Evolutionary conservation across 139 green algal species (phyloP).

Genomic region (Auxenochlorella pyrenoidosa): DNA sequence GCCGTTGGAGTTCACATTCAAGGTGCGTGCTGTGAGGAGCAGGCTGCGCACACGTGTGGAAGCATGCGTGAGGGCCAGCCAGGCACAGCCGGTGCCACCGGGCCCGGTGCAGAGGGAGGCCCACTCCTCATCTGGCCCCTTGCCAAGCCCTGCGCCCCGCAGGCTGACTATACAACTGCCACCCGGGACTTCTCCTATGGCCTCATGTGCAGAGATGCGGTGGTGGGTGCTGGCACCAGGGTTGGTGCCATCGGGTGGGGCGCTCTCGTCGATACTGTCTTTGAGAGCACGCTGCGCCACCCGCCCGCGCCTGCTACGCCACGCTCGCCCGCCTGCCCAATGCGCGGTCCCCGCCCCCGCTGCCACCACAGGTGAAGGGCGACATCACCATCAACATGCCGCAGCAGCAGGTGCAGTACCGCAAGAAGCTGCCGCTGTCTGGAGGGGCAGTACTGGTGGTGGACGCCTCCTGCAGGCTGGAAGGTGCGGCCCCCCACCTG

Average conservation of each 20-base stretch:
- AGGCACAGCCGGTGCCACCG: no score
- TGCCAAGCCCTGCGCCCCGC: not conserved
- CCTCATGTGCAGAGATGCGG: conserved; percentile 41
- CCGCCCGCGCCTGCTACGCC: not conserved
- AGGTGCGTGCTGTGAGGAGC: not conserved
- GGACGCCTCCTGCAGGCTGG: conserved; percentile 10
- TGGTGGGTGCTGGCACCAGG: not conserved
- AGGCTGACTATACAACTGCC: conserved; percentile 51
- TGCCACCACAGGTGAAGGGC: conserved; percentile 27
- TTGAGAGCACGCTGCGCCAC: no score
- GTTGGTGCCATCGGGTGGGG: no score
- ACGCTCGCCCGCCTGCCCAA: not conserved
- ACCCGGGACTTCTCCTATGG: conserved; percentile 52
- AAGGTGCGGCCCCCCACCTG: not conserved
- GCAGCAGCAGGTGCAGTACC: conserved; percentile 41
- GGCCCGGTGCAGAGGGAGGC: no score
- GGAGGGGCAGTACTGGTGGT: conserved; percentile 27
- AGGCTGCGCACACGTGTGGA: not conserved
- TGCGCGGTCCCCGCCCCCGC: not conserved
- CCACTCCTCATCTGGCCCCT: no score
- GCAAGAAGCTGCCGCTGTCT: conserved; percentile 27
- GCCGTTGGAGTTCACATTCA: conserved; percentile 46
- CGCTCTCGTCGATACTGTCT: no score
- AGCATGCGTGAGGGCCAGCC: not conserved
- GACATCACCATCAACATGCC: conserved; percentile 46